Evolutionary conservation across 192 early-diverging fungal genomes (phyloP).

Genomic region (Thoreauomyces humboldtii): DNA sequence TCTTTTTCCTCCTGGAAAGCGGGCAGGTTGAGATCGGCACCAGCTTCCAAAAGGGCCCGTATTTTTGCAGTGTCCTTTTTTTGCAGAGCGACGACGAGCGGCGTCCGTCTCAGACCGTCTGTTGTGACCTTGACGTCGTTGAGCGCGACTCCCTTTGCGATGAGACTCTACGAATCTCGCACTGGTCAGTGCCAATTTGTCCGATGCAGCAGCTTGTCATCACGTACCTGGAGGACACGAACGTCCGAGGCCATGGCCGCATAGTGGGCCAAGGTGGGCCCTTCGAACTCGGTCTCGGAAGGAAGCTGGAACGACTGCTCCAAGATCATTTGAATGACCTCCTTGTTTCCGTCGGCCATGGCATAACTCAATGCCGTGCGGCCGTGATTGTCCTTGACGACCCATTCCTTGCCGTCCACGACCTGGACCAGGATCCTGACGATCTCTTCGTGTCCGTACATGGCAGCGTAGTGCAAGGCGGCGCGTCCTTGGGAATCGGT

Average conservation of each 20-base stretch:
- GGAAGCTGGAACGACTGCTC: constrained; percentile 10
- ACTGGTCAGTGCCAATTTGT: no score
- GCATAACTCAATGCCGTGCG: constrained; percentile 42
- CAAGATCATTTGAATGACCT: constrained; percentile 29
- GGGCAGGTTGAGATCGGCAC: neutral
- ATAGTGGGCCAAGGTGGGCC: neutral
- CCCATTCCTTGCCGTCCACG: neutral
- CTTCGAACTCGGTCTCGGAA: neutral
- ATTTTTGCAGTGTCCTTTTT: no score
- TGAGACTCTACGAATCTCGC: no score
- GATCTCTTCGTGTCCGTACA: constrained; percentile 29
- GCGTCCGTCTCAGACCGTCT: no score
- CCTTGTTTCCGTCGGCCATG: constrained; percentile 20
- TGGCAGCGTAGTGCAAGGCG: constrained; percentile 53
- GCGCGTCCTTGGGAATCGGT: constrained; percentile 30
- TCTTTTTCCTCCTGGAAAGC: neutral
- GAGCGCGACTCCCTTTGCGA: no score
- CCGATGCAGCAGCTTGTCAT: no score
- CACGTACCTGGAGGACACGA: no score
- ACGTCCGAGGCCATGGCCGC: no score
- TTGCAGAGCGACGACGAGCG: no score
- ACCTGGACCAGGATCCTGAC: constrained; percentile 26
- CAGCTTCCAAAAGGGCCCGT: no score
- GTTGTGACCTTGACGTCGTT: no score
- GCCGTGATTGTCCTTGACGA: constrained; percentile 35